Evolutionary conservation across 1,139 yeast genomes (phyloP).

Genomic region (Lodderomyces beijingensis): DNA sequence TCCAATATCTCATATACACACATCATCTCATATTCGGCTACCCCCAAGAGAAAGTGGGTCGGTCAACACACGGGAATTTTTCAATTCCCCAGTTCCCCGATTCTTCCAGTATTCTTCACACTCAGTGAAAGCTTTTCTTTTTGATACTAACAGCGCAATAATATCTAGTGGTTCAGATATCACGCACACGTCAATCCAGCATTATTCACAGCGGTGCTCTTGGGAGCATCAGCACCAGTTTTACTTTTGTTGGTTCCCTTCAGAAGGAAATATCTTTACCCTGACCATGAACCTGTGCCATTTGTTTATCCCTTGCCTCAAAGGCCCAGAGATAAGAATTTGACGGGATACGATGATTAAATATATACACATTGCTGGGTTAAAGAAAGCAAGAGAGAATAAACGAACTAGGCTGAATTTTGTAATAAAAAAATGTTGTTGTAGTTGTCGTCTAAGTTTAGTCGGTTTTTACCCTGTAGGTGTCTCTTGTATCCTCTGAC

Average conservation of each 20-base stretch:
- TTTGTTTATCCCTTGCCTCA: constrained; percentile 63
- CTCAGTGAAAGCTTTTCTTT: too few species aligned
- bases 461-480: too few species aligned
- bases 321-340: constrained; percentile 46
- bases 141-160: too few species aligned
- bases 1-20: too few species aligned
- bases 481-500: too few species aligned
- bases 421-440: constrained; percentile 8
- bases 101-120: too few species aligned
- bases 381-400: neutral
- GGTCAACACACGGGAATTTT: too few species aligned
- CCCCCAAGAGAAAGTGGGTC: too few species aligned
- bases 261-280: constrained; percentile 64
- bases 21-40: too few species aligned
- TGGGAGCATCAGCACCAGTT: constrained; percentile 68
- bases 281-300: constrained; percentile 69
- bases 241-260: constrained; percentile 61
- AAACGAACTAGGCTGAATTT: neutral
- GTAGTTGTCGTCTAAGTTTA: too few species aligned
- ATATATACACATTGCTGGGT: too few species aligned
- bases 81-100: too few species aligned
- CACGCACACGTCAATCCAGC: constrained; percentile 80
- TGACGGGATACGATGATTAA: constrained; percentile 57
- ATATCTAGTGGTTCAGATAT: constrained; percentile 66
- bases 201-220: constrained; percentile 61